These are phyloP conservation scores for Lycium ferocissimum DNA, from an alignment of 257 asterid genomes.

Conservation along the genomic window DNA sequence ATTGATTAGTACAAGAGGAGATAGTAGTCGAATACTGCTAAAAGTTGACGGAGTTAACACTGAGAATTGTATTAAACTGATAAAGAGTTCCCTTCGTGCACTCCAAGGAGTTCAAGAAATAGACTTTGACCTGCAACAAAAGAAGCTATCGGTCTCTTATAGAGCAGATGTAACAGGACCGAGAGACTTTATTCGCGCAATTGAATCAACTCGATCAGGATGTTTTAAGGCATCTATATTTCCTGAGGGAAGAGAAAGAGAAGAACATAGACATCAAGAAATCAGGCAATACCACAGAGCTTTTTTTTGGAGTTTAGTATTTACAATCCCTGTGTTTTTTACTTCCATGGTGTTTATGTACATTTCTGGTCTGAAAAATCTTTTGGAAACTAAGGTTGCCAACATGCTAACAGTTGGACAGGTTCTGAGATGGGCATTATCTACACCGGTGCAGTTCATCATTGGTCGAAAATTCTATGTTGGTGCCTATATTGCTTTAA, in stretches of 20 bases:
- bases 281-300: conserved; percentile 45
- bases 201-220: conserved; percentile 49
- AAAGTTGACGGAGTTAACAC: conserved; percentile 47
- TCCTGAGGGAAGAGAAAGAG: conserved; percentile 50
- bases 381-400: conserved; percentile 49
- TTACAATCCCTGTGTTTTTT: conserved; percentile 64
- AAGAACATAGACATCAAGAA: conserved; percentile 47
- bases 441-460: conserved; percentile 72
- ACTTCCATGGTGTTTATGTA: conserved; percentile 74
- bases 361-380: conserved; percentile 55
- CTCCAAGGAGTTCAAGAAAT: conserved; percentile 55
- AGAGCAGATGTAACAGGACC: conserved; percentile 67
- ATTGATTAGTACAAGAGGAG: conserved; percentile 51
- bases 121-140: conserved; percentile 36
- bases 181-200: conserved; percentile 49
- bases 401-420: conserved; percentile 58
- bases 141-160: conserved; percentile 48
- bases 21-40: conserved; percentile 46
- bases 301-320: conserved; percentile 66
- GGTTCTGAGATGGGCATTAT: conserved; percentile 54
- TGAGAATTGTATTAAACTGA: conserved; percentile 39
- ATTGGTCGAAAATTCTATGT: conserved; percentile 65
- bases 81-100: conserved; percentile 47
- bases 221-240: conserved; percentile 48
- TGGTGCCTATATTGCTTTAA: conserved; percentile 61